A percentile compares a stretch with the other conserved stretches of the same genome.
Evolutionary conservation across 1,284 basidiomycete genomes (phyloP).

Genomic region (Trichosporon faecale): DNA sequence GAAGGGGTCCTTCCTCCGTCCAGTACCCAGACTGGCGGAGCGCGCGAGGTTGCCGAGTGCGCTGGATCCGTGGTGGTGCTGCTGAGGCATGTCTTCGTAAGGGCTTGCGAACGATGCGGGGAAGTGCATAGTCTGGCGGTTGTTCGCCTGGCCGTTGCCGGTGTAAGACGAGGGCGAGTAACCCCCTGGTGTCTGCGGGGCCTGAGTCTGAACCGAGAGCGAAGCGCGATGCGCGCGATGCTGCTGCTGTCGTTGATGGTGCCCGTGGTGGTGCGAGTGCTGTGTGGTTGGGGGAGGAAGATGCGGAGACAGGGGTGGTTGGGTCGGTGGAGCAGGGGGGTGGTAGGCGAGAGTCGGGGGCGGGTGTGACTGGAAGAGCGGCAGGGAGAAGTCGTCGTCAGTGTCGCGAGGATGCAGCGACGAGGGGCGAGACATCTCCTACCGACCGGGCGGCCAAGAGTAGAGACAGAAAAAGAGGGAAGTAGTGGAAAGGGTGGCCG

Average conservation of each 20-base stretch:
- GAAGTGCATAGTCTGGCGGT: conserved; percentile 25
- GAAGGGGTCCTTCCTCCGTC: conserved; percentile 49
- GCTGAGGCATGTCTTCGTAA: conserved; percentile 13
- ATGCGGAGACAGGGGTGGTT: conserved; percentile 22
- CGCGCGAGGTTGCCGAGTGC: conserved; percentile 41
- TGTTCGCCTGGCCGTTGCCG: conserved; percentile 13
- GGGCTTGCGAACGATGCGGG: conserved; percentile 24
- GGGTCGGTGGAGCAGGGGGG: conserved; percentile 14
- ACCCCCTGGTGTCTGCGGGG: conserved; percentile 19
- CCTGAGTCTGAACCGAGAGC: conserved; percentile 5
- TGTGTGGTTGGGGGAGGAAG: conserved; percentile 17
- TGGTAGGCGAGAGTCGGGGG: conserved; percentile 14
- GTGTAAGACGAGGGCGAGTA: conserved; percentile 17
- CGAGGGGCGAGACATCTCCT: conserved; percentile 40
- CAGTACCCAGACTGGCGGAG: conserved; percentile 43
- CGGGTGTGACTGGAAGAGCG: conserved; percentile 36
- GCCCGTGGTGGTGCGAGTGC: conserved; percentile 14
- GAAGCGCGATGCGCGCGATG: conserved; percentile 3
- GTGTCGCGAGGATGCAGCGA: conserved; percentile 36
- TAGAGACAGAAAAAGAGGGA: background rate
- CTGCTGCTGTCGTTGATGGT: conserved; percentile 11
- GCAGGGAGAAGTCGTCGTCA: conserved; percentile 36
- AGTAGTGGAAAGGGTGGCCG: background rate
- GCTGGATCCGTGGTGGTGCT: conserved; percentile 11
- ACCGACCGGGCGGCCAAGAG: background rate